phyloP scores from a whole-genome alignment of 257 asterid genomes.

The Pogostemon cablin region DNA sequence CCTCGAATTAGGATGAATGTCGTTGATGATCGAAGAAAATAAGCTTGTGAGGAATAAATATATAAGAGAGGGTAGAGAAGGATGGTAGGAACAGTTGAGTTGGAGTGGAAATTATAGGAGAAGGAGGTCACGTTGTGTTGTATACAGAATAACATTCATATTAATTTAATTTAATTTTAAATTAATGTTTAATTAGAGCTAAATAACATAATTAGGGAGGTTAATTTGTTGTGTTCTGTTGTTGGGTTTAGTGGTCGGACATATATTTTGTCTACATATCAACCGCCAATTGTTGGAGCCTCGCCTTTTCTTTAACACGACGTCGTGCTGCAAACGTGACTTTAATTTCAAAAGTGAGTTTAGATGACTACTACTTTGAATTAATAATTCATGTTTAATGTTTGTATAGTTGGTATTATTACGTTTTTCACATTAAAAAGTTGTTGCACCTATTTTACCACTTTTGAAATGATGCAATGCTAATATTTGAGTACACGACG shows the following conservation, averaged over 20 bases:
- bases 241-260: conserved; percentile 35
- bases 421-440: not conserved
- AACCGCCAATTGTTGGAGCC: conserved; percentile 33
- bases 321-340: not conserved
- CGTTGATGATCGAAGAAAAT: not conserved
- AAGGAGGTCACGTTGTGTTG: conserved; percentile 41
- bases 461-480: too few relatives aligned
- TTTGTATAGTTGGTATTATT: not conserved
- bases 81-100: not conserved
- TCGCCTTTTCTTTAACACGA: too few relatives aligned
- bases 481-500: too few relatives aligned
- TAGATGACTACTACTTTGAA: not conserved
- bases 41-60: not conserved
- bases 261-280: conserved; percentile 27
- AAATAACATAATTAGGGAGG: not conserved
- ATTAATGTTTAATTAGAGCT: not conserved
- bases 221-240: conserved; percentile 2
- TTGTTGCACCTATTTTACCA: not conserved
- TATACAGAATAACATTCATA: conserved; percentile 9
- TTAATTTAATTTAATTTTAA: not conserved
- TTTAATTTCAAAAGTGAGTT: conserved; percentile 20
- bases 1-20: not conserved
- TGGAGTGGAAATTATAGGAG: not conserved
- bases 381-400: not conserved
- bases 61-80: not conserved